phyloP scores from a whole-genome alignment of 768 basidiomycete species.

The Neoboletus brunneissimus region DNA sequence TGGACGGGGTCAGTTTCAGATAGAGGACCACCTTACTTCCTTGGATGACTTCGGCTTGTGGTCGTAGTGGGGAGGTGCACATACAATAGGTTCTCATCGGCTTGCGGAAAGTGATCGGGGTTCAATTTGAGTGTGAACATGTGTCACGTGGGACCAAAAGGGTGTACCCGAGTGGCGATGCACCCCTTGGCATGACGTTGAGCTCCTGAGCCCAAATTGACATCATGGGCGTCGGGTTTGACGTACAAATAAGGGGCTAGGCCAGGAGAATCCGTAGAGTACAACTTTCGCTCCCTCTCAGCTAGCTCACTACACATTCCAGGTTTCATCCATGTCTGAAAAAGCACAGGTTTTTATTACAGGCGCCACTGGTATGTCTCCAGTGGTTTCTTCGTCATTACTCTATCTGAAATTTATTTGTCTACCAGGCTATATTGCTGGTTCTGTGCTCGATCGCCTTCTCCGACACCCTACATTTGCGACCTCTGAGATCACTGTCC shows the following conservation, averaged over 20 bases:
- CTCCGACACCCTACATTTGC: constrained; percentile 24
- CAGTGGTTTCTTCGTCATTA: not conserved
- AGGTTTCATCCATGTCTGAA: constrained; percentile 8
- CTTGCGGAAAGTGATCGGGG: too few relatives aligned
- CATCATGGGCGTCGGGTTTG: not conserved
- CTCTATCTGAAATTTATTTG: not conserved
- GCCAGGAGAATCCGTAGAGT: not conserved
- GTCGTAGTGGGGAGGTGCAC: too few relatives aligned
- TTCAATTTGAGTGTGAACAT: too few relatives aligned
- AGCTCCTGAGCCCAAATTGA: not conserved
- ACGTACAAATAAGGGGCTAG: constrained; percentile 6
- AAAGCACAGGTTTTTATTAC: constrained; percentile 23
- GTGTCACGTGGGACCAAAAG: too few relatives aligned
- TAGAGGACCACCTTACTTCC: too few relatives aligned
- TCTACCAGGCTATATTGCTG: constrained; percentile 33
- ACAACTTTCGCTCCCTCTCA: not conserved
- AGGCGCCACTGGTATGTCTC: constrained; percentile 19
- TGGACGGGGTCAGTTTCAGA: too few relatives aligned
- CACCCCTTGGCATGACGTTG: not conserved
- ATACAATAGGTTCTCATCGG: too few relatives aligned
- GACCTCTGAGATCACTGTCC: constrained; percentile 25
- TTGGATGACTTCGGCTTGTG: too few relatives aligned
- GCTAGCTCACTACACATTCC: not conserved
- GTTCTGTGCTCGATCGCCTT: constrained; percentile 32
- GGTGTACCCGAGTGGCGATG: too few relatives aligned